Evolutionary conservation across 169 alveolate genomes (phyloP), one percentile per base, ranked within the genome.

Genomic region (Plasmodium cynomolgi): DNA sequence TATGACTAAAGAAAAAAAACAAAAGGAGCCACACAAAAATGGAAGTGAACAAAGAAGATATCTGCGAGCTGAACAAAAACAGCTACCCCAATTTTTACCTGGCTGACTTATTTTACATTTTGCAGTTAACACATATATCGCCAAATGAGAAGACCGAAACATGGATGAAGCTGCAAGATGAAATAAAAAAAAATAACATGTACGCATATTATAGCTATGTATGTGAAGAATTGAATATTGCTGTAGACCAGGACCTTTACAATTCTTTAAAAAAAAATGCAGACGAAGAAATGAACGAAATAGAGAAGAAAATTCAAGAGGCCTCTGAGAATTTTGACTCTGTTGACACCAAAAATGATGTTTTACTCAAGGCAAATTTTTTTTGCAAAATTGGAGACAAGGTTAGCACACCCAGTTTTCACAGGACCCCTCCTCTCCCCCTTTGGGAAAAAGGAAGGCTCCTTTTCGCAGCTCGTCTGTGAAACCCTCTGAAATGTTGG

Each of bases 241-340:
- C 93, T 77, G 44, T 83, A 31, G 97, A 94, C 58, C 95, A 88
- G 41, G 86, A 82, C 11, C 85, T 94, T 26, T 95, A 93, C 81
- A 95, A 94, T 31, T 62, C 72, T 37, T 91, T 96, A 47, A 84
- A 93, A 74, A 95, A 96, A 74, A 83, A 81, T 31, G 96, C 95
- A 44, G 93, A 73, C 79, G 95, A 95, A 92, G 95, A 92, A 31
- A 80, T 98, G 37, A 95, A 96, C 50, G 96, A 97, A 85, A 93
- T 97, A 20, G 98, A 97, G 37, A 97, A 90, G 56, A 97, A 97
- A 91, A 96, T 97, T 33, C 96, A 95, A 81, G 99, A 98, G 39
- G 98, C 98, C 8, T 96, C 97, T 93, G 98, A 98, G 86, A 96
- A 97, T 84, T 96, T 95, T 83, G 99, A 98, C 68, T 98, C 98